Evolutionary conservation across 2,329 filamentous ascomycete genomes (phyloP).

Genomic region (Neocucurbitaria cava): DNA sequence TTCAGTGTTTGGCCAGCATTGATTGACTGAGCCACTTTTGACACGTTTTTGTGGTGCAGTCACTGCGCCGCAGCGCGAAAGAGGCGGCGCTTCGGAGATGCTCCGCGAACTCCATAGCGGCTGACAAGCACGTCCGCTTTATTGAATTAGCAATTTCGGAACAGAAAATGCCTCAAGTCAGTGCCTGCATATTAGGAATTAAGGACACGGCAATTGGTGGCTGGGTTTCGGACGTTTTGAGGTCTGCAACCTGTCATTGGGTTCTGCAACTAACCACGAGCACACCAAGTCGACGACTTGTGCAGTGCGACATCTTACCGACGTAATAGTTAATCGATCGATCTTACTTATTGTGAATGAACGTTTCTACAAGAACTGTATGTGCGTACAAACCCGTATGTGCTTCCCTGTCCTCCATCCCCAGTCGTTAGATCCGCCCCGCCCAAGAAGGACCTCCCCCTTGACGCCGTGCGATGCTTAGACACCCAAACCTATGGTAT

Average conservation of each 20-base stretch:
- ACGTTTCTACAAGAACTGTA: not conserved
- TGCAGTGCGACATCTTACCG: too few species aligned
- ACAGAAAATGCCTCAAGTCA: too few species aligned
- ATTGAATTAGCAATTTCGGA: not conserved
- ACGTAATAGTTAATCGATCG: too few species aligned
- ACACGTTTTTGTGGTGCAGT: constrained; percentile 14
- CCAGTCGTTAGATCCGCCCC: too few species aligned
- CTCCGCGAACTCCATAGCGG: not conserved
- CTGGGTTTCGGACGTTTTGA: too few species aligned
- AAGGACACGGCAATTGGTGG: too few species aligned
- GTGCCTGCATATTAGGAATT: too few species aligned
- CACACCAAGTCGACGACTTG: too few species aligned
- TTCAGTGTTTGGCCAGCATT: not conserved
- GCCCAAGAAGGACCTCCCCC: not conserved
- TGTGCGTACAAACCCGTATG: not conserved
- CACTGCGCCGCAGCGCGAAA: constrained; percentile 13
- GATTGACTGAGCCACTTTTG: constrained; percentile 17
- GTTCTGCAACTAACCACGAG: too few species aligned
- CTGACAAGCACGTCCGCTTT: not conserved
- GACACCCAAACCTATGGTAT: not conserved
- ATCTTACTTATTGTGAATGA: not conserved
- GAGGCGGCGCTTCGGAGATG: not conserved
- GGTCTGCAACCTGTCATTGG: too few species aligned
- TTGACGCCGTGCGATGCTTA: not conserved
- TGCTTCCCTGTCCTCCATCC: not conserved